phyloP scores from a whole-genome alignment of 2,329 filamentous ascomycete genomes.

The Colletotrichum tofieldiae region DNA sequence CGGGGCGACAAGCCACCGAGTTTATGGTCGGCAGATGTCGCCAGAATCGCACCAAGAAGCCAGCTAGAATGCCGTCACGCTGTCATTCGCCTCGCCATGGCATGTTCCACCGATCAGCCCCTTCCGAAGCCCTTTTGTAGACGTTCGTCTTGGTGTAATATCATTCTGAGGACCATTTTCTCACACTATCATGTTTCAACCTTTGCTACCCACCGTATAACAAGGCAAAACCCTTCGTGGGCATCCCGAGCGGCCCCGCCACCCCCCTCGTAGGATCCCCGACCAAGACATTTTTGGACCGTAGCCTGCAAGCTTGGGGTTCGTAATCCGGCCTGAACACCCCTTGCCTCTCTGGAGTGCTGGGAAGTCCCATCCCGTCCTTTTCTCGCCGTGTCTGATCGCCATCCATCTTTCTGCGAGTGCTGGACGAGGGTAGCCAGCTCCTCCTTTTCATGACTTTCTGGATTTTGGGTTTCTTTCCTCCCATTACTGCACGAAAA shows the following conservation, averaged over 20 bases:
- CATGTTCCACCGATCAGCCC: conserved; percentile 1
- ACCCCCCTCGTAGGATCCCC: conserved; percentile 14
- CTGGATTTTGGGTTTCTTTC: conserved; percentile 8
- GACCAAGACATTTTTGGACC: conserved; percentile 24
- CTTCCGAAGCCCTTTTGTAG: conserved; percentile 3
- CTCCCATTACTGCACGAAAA: not conserved
- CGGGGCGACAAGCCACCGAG: conserved; percentile 4
- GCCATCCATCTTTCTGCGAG: conserved; percentile 22
- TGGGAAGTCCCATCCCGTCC: conserved; percentile 30
- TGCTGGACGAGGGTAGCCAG: conserved; percentile 7
- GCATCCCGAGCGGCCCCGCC: conserved; percentile 25
- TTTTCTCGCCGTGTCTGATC: conserved; percentile 10
- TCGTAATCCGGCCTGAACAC: conserved; percentile 21
- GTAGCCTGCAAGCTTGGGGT: conserved; percentile 6
- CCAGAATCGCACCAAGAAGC: conserved; percentile 23
- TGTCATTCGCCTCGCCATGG: conserved; percentile 23
- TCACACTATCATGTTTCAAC: conserved; percentile 37
- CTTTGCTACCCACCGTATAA: conserved; percentile 22
- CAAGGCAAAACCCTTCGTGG: conserved; percentile 30
- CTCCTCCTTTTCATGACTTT: not conserved
- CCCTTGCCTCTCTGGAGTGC: conserved; percentile 28
- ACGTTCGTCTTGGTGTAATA: conserved; percentile 1
- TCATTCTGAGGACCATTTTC: conserved; percentile 15
- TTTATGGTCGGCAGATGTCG: conserved; percentile 30
- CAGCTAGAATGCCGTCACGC: conserved; percentile 33